Evolutionary conservation across 2,329 filamentous ascomycete genomes (phyloP).

Genomic region (Malbranchea zuffiana): DNA sequence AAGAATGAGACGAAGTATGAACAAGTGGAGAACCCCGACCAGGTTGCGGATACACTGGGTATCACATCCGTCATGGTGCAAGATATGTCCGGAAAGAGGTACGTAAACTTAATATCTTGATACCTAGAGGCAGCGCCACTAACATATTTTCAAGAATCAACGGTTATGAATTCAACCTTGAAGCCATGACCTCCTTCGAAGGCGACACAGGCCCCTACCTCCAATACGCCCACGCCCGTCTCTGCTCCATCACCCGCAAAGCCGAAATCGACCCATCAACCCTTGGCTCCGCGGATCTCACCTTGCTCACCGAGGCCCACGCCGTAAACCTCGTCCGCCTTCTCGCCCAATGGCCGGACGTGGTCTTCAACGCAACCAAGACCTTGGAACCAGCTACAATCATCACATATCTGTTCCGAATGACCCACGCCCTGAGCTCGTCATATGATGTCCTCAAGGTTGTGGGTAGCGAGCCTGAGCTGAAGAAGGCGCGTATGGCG

Average conservation of each 20-base stretch:
- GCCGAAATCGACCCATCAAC: conserved; percentile 39
- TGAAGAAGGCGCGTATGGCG: conserved; percentile 50
- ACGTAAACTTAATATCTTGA: conserved; percentile 22
- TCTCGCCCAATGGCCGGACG: conserved; percentile 55
- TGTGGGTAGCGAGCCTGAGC: conserved; percentile 47
- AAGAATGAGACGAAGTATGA: conserved; percentile 83
- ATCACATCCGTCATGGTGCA: conserved; percentile 97
- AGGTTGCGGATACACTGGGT: conserved; percentile 75
- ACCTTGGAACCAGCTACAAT: conserved; percentile 57
- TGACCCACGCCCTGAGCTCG: conserved; percentile 51
- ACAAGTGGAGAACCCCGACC: conserved; percentile 73
- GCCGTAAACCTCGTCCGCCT: conserved; percentile 51
- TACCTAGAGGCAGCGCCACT: conserved; percentile 37
- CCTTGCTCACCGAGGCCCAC: conserved; percentile 51
- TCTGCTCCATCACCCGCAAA: conserved; percentile 50
- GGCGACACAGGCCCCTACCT: conserved; percentile 56
- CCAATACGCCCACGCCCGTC: conserved; percentile 52
- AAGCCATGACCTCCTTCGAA: conserved; percentile 55
- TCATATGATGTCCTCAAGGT: conserved; percentile 55
- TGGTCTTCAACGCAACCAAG: conserved; percentile 51
- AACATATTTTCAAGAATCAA: conserved; percentile 47
- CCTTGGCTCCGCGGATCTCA: conserved; percentile 46
- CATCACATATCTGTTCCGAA: conserved; percentile 57
- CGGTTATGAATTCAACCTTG: conserved; percentile 55
- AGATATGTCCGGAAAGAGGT: conserved; percentile 93